Evolutionary conservation across 768 basidiomycete species (phyloP).

Genomic region (Lentinula detonsa): DNA sequence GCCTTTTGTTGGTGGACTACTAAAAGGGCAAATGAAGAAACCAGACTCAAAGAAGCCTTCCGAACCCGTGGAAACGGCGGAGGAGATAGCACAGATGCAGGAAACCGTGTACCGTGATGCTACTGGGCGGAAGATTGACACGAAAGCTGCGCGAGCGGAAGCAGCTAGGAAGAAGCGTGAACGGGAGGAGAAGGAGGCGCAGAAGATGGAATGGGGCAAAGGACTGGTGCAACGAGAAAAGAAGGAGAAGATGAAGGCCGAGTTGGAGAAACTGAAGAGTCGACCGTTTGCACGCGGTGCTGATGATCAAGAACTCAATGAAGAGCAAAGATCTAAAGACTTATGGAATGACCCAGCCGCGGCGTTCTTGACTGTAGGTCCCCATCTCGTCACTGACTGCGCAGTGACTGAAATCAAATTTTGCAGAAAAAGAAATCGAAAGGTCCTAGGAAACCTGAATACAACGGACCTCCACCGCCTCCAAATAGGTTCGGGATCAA

Average conservation of each 20-base stretch:
- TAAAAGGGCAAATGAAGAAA: constrained; percentile 73
- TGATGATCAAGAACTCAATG: constrained; percentile 84
- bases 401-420: neutral
- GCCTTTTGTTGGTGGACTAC: constrained; percentile 67
- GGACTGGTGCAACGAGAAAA: constrained; percentile 88
- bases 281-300: constrained; percentile 71
- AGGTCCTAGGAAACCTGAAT: constrained; percentile 78
- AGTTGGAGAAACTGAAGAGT: constrained; percentile 62
- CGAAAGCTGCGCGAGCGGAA: constrained; percentile 79
- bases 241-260: constrained; percentile 54
- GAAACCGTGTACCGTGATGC: constrained; percentile 95
- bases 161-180: constrained; percentile 77
- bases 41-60: constrained; percentile 35
- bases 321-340: constrained; percentile 72
- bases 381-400: neutral
- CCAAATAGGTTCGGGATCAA: constrained; percentile 95
- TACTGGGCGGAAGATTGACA: constrained; percentile 83
- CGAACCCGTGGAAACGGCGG: constrained; percentile 33
- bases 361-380: constrained; percentile 78
- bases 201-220: constrained; percentile 98
- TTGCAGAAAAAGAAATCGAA: constrained; percentile 67
- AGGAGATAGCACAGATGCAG: constrained; percentile 59
- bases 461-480: constrained; percentile 80
- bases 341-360: constrained; percentile 99
- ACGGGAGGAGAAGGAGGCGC: constrained; percentile 77